Evolutionary conservation across 306 rosid species (phyloP).

Genomic region (Ziziphus jujuba): DNA sequence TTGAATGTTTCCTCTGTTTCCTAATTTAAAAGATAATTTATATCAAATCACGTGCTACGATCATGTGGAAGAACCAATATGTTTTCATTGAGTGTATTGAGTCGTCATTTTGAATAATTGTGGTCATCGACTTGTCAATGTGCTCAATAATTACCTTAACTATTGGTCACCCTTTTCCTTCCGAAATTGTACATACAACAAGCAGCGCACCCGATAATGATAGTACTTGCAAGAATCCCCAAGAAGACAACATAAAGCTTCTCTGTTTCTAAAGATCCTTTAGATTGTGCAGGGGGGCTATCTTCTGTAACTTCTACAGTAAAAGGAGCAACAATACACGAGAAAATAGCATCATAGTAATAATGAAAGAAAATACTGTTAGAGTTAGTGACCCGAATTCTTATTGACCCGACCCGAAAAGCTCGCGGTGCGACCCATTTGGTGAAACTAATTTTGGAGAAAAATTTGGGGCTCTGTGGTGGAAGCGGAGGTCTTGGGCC

Average conservation of each 20-base stretch:
- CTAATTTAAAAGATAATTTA: neutral
- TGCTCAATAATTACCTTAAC: constrained; percentile 12
- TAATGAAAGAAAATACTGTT: too few relatives aligned
- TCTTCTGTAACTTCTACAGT: neutral
- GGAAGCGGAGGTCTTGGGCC: too few relatives aligned
- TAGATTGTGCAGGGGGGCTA: neutral
- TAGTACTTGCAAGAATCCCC: neutral
- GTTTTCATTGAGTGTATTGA: neutral
- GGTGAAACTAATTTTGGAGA: too few relatives aligned
- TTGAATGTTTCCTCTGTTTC: neutral
- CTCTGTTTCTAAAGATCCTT: neutral
- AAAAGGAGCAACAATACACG: too few relatives aligned
- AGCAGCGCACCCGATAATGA: constrained; percentile 1
- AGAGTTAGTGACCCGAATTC: too few relatives aligned
- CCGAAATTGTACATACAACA: neutral
- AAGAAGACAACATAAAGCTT: neutral
- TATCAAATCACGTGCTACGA: neutral
- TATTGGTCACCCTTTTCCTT: neutral
- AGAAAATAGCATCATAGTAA: neutral
- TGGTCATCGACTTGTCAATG: too few relatives aligned
- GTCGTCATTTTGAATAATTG: too few relatives aligned
- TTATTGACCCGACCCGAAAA: too few relatives aligned
- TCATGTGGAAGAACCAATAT: neutral
- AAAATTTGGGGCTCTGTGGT: too few relatives aligned
- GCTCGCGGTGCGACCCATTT: too few relatives aligned